Conservation (phyloP, 495 filamentous ascomycete genomes). For the Amphirosellinia nigrospora region DNA sequence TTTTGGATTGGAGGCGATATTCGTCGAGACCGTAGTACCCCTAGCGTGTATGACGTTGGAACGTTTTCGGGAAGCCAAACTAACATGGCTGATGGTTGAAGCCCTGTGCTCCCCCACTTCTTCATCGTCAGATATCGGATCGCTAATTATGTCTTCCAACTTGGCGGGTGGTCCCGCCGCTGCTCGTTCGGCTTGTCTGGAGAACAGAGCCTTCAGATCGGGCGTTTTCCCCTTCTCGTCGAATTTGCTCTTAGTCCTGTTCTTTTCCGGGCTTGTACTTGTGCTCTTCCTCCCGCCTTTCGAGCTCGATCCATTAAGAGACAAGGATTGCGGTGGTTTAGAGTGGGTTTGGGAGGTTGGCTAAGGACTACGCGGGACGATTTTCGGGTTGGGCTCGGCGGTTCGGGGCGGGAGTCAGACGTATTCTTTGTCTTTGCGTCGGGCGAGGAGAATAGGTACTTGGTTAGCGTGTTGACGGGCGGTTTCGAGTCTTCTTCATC, state of each 20-base stretch:
- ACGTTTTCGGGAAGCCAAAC: slow-evolving; percentile 53
- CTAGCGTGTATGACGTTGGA: slow-evolving; percentile 39
- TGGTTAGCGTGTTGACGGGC: slow-evolving; percentile 46
- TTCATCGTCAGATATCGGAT: slow-evolving; percentile 58
- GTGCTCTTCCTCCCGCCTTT: slow-evolving; percentile 45
- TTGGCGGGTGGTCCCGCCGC: slow-evolving; percentile 35
- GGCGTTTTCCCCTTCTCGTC: slow-evolving; percentile 53
- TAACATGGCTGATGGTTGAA: slow-evolving; percentile 48
- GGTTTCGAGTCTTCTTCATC: slow-evolving; percentile 39
- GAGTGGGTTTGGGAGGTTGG: slow-evolving; percentile 30
- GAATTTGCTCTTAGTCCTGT: slow-evolving; percentile 42
- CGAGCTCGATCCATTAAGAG: slow-evolving; percentile 20
- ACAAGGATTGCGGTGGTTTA: slow-evolving; percentile 23
- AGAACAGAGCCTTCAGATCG: slow-evolving; percentile 59
- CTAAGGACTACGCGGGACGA: slow-evolving; percentile 34
- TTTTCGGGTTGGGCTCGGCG: slow-evolving; percentile 47
- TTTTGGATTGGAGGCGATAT: slow-evolving; percentile 37
- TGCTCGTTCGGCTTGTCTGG: slow-evolving; percentile 55
- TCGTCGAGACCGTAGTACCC: slow-evolving; percentile 18
- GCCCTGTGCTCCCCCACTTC: slow-evolving; percentile 51
- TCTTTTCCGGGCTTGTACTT: slow-evolving; percentile 59
- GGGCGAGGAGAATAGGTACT: slow-evolving; percentile 53
- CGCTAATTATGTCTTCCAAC: slow-evolving; percentile 56
- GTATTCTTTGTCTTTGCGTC: slow-evolving; percentile 36
- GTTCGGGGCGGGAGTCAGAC: slow-evolving; percentile 18